Conservation (phyloP, 345 rosid species). For the Acer campestre region DNA sequence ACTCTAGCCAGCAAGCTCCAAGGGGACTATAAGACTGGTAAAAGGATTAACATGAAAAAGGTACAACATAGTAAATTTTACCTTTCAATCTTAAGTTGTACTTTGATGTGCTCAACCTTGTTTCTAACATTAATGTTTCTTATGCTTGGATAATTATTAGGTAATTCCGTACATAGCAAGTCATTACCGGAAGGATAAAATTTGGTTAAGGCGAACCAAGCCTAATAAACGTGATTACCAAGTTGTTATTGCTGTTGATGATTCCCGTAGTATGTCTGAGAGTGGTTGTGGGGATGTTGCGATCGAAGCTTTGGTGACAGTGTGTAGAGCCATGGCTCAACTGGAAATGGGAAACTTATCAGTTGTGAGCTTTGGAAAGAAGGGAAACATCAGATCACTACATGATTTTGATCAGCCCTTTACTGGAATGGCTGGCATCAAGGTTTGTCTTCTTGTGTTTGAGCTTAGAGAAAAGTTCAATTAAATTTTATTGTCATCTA, state of each 20-base stretch:
- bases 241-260: conserved; percentile 91
- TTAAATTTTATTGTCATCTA: too few species aligned
- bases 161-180: conserved; percentile 96
- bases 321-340: conserved; percentile 90
- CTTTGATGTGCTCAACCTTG: background rate
- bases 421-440: conserved; percentile 78
- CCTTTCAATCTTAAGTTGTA: background rate
- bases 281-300: conserved; percentile 86
- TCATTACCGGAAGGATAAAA: conserved; percentile 90
- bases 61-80: conserved; percentile 27
- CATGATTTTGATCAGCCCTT: conserved; percentile 91
- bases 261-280: conserved; percentile 91
- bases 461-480: too few species aligned
- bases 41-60: conserved; percentile 97
- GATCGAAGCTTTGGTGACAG: conserved; percentile 88
- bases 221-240: conserved; percentile 98
- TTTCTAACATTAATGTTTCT: background rate
- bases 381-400: conserved; percentile 74
- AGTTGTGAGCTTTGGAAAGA: conserved; percentile 86
- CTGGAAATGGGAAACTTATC: conserved; percentile 94
- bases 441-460: conserved; percentile 48
- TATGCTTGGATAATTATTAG: conserved; percentile 31
- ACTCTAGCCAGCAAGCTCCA: conserved; percentile 91
- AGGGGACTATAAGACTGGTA: conserved; percentile 96
- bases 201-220: conserved; percentile 93